Conservation (phyloP, 1,284 basidiomycete genomes). For the Moesziomyces parantarcticus region DNA sequence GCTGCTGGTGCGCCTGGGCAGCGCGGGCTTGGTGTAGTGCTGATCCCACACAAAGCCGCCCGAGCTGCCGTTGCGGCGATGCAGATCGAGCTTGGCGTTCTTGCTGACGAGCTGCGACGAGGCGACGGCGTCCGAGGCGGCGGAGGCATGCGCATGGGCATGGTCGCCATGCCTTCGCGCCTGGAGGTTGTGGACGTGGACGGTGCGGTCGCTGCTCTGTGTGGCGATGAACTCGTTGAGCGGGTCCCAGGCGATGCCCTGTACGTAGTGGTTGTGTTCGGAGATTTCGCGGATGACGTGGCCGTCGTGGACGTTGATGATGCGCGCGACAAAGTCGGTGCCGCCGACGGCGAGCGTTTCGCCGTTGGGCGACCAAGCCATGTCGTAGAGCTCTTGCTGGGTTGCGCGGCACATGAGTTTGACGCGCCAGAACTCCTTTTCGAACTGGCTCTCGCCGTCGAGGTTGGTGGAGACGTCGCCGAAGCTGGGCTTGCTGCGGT, state of each 20-base stretch:
- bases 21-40: constrained; percentile 49
- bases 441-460: constrained; percentile 81
- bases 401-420: constrained; percentile 81
- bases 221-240: constrained; percentile 64
- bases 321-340: constrained; percentile 92
- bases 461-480: constrained; percentile 74
- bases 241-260: constrained; percentile 68
- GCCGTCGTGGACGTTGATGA: constrained; percentile 80
- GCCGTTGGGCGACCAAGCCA: constrained; percentile 95
- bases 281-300: constrained; percentile 63
- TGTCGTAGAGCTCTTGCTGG: constrained; percentile 85
- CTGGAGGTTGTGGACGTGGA: constrained; percentile 58
- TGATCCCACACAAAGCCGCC: constrained; percentile 55
- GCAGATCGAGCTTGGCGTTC: constrained; percentile 55
- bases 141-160: constrained; percentile 10
- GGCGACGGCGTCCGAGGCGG: constrained; percentile 16
- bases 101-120: constrained; percentile 52
- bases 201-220: constrained; percentile 64
- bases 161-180: constrained; percentile 29
- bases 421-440: constrained; percentile 95
- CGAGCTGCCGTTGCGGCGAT: constrained; percentile 51
- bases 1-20: constrained; percentile 59
- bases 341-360: constrained; percentile 93
- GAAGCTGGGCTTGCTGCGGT: constrained; percentile 71
- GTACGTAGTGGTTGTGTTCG: constrained; percentile 66